Percentiles rank a stretch among this genome's conserved stretches.
These are phyloP conservation scores for Huntiella decipiens DNA, from an alignment of 2,329 filamentous ascomycete genomes.

Conservation along the genomic window DNA sequence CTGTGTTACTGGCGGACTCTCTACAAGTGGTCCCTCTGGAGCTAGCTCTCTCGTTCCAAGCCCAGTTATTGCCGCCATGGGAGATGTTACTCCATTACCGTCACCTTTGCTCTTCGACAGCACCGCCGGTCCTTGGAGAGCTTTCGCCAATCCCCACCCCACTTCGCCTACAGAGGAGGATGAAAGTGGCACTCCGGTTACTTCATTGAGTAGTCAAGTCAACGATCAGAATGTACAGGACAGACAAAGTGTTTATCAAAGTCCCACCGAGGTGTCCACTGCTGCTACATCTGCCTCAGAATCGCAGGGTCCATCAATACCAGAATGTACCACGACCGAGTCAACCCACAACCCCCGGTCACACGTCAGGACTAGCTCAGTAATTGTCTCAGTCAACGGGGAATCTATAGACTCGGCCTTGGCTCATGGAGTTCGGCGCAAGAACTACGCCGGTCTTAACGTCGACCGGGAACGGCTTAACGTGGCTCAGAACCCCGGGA, in stretches of 20 bases:
- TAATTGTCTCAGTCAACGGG: conserved; percentile 30
- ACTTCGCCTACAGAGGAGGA: conserved; percentile 13
- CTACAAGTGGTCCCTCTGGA: conserved; percentile 22
- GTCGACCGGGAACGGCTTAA: conserved; percentile 3
- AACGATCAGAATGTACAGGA: neutral
- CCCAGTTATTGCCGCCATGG: conserved; percentile 56
- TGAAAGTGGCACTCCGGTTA: too few relatives aligned
- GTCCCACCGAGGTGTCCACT: neutral
- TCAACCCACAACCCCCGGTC: conserved; percentile 26
- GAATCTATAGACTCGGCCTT: conserved; percentile 33
- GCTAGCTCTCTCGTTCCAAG: conserved; percentile 53
- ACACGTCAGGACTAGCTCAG: conserved; percentile 17
- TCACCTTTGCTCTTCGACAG: conserved; percentile 50
- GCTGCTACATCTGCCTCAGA: too few relatives aligned
- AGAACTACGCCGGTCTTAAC: conserved; percentile 31
- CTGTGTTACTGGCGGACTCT: conserved; percentile 23
- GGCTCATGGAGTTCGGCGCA: conserved; percentile 35
- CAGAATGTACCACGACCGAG: conserved; percentile 18
- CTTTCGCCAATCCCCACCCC: conserved; percentile 19
- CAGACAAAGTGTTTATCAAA: too few relatives aligned
- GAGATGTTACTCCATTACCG: conserved; percentile 59
- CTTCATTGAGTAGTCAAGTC: neutral
- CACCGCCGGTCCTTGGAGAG: conserved; percentile 49
- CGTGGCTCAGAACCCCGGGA: conserved; percentile 6
- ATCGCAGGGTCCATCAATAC: too few relatives aligned